A percentile compares a stretch with the other conserved stretches of the same genome.
These are phyloP conservation scores for Lathyrus oleraceus DNA, from an alignment of 306 rosid genomes.

Conservation along the genomic window DNA sequence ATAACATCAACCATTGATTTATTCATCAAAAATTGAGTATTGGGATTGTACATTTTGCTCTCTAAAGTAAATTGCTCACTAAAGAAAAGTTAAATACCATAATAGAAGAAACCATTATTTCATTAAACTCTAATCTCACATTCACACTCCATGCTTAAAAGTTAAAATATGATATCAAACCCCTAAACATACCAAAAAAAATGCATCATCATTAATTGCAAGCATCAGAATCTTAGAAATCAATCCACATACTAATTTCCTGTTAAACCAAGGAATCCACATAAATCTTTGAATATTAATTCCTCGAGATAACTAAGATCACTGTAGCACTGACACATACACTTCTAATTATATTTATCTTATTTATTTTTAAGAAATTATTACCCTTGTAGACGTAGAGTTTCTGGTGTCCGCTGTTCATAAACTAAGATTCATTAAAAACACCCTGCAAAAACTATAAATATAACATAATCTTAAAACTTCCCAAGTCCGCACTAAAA, in stretches of 20 bases:
- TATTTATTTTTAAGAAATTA: too few relatives aligned
- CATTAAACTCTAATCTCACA: background rate
- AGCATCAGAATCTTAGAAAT: slow-evolving; percentile 10
- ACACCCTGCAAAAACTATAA: background rate
- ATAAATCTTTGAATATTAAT: background rate
- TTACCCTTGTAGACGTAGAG: too few relatives aligned
- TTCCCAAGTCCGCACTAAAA: background rate
- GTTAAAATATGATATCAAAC: slow-evolving; percentile 8
- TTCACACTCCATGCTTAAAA: background rate
- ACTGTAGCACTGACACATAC: too few relatives aligned
- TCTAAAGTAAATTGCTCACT: background rate
- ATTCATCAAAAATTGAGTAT: background rate
- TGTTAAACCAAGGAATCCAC: background rate
- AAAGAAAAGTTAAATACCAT: background rate
- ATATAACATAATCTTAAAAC: background rate
- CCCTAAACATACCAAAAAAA: background rate
- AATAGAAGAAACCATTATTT: background rate
- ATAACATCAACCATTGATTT: background rate
- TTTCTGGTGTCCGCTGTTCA: too few relatives aligned
- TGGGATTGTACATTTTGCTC: background rate
- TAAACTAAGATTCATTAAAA: background rate
- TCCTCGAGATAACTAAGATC: background rate
- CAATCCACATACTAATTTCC: background rate
- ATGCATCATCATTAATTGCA: background rate
- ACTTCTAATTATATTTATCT: too few relatives aligned